phyloP scores from a whole-genome alignment of 768 basidiomycete species.

The Hericium coralloides region DNA sequence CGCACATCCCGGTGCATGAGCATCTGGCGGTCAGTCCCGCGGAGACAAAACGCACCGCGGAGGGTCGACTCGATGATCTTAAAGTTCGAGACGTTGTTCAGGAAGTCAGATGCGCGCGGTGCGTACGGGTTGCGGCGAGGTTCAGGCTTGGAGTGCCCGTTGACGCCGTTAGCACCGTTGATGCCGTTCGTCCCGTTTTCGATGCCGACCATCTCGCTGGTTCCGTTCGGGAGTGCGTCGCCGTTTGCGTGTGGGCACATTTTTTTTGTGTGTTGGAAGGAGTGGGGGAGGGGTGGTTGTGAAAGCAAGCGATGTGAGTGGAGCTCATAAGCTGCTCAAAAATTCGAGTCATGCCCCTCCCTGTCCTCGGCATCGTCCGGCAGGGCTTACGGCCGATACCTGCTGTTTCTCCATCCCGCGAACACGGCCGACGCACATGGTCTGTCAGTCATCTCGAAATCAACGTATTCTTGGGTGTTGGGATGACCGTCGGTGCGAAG shows the following conservation, averaged over 20 bases:
- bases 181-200: conserved; percentile 32
- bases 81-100: conserved; percentile 89
- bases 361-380: neutral
- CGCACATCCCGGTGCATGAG: neutral
- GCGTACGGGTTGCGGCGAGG: conserved; percentile 70
- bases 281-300: neutral
- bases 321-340: neutral
- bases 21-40: neutral
- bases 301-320: neutral
- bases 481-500: no score
- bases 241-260: conserved; percentile 62
- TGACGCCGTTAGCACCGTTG: conserved; percentile 28
- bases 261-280: conserved; percentile 10
- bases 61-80: conserved; percentile 97
- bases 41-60: conserved; percentile 50
- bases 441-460: no score
- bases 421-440: no score
- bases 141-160: conserved; percentile 21
- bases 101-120: conserved; percentile 84
- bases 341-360: conserved; percentile 1
- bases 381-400: no score
- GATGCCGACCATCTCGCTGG: conserved; percentile 64
- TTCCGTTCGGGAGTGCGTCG: conserved; percentile 35
- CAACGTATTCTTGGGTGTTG: no score
- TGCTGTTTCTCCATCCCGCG: no score